Percentiles rank a stretch among this genome's conserved stretches.
Conservation (phyloP, 2,329 filamentous ascomycete genomes). For the Anisogramma anomala region DNA sequence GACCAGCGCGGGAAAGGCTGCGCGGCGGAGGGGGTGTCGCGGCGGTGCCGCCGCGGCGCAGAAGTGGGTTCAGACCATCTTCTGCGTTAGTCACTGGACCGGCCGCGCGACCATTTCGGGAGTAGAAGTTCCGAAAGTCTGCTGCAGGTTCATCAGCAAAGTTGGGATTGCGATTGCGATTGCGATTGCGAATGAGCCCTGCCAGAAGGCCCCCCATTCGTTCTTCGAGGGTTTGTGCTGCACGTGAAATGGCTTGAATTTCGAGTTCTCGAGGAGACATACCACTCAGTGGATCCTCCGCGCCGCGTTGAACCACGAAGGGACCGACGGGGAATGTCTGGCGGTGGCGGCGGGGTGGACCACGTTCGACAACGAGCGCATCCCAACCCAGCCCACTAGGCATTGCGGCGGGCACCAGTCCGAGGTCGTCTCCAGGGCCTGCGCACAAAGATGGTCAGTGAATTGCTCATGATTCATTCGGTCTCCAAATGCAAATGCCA, state of each 20-base stretch:
- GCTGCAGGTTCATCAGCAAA: constrained; percentile 13
- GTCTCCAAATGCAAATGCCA: too few species aligned
- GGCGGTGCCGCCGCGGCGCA: constrained; percentile 52
- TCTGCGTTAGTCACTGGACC: constrained; percentile 49
- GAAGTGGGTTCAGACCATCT: constrained; percentile 76
- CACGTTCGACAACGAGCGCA: constrained; percentile 37
- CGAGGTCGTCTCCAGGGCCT: constrained; percentile 29
- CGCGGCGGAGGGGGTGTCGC: constrained; percentile 29
- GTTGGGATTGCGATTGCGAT: not conserved
- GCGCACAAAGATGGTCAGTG: constrained; percentile 1
- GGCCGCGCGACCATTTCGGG: constrained; percentile 39
- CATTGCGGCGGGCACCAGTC: constrained; percentile 29
- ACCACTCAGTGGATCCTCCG: constrained; percentile 37
- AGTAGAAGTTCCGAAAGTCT: constrained; percentile 37
- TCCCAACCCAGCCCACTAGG: constrained; percentile 46
- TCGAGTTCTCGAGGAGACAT: constrained; percentile 21
- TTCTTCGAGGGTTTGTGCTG: constrained; percentile 6
- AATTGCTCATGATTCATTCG: not conserved
- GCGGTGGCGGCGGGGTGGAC: constrained; percentile 43
- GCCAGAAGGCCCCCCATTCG: constrained; percentile 8
- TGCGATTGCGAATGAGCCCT: constrained; percentile 7
- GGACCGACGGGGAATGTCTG: constrained; percentile 46
- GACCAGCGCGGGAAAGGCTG: constrained; percentile 36
- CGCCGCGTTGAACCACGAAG: constrained; percentile 41
- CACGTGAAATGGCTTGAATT: constrained; percentile 3